These are phyloP conservation scores for Cydonia oblonga DNA, from an alignment of 331 rosid species.

Conservation along the genomic window DNA sequence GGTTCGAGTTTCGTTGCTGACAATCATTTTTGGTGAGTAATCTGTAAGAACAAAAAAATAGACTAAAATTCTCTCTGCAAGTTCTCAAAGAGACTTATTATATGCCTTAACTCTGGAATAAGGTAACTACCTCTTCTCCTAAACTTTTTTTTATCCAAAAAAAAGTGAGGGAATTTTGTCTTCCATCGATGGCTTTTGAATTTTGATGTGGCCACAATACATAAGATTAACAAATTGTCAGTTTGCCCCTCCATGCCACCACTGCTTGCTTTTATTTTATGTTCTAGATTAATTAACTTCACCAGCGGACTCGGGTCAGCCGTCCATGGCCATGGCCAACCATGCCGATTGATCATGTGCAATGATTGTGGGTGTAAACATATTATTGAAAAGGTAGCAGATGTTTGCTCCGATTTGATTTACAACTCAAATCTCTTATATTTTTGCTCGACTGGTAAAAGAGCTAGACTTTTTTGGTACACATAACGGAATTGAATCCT, in stretches of 20 bases:
- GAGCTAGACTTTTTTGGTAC: background rate
- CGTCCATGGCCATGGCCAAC: background rate
- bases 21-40: too few species aligned
- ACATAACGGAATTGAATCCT: too few species aligned
- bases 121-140: too few species aligned
- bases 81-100: too few species aligned
- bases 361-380: background rate
- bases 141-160: too few species aligned
- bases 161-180: background rate
- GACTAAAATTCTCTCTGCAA: too few species aligned
- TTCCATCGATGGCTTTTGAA: background rate
- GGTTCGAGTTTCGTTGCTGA: accelerated
- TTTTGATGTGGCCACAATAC: background rate
- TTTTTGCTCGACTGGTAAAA: background rate
- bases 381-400: background rate
- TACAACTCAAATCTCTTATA: background rate
- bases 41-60: too few species aligned
- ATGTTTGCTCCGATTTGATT: background rate
- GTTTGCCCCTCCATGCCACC: conserved; percentile 17
- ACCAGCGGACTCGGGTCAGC: background rate
- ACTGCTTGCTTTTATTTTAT: background rate
- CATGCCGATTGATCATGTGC: conserved; percentile 3
- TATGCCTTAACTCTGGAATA: too few species aligned
- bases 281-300: background rate
- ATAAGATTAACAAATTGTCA: conserved; percentile 14